A percentile compares a stretch with the other conserved stretches of the same genome.
phyloP scores from a whole-genome alignment of 2,329 filamentous ascomycete species.

The Macrophomina pseudophaseolina region DNA sequence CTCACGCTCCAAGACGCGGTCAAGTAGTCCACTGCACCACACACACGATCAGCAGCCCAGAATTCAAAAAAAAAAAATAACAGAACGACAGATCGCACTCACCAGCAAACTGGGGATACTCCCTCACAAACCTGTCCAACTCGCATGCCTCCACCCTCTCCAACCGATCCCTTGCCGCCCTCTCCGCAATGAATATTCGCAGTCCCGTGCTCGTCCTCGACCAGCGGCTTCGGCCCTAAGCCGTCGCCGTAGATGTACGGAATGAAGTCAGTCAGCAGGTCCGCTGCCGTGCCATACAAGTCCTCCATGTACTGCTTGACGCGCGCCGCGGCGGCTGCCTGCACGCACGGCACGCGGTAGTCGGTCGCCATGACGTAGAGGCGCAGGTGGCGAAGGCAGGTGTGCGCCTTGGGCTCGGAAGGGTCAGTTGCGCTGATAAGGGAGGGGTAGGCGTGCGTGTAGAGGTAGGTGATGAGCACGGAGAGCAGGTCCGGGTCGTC shows the following conservation, averaged over 20 bases:
- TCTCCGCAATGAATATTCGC: not conserved
- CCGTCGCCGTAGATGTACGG: not conserved
- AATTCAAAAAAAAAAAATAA: too few relatives aligned
- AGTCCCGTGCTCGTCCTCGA: not conserved
- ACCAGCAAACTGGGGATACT: constrained; percentile 15
- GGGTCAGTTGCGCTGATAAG: not conserved
- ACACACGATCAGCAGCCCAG: not conserved
- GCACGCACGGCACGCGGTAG: not conserved
- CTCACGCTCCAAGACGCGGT: not conserved
- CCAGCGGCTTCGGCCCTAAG: not conserved
- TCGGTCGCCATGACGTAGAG: constrained; percentile 1
- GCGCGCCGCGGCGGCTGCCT: not conserved
- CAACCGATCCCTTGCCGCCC: not conserved
- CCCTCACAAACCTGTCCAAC: not conserved
- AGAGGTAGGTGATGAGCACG: not conserved
- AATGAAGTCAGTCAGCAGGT: constrained; percentile 4
- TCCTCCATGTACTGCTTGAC: not conserved
- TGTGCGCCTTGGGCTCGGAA: not conserved
- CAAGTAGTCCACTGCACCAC: constrained; percentile 5
- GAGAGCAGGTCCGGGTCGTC: not conserved
- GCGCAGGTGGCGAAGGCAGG: not conserved
- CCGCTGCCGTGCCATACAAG: not conserved
- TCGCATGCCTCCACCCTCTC: not conserved
- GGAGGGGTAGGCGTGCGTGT: constrained; percentile 5
- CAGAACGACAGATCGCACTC: not conserved